Base-by-base conservation (phyloP, 768 basidiomycete species). In the Kwoniella newhampshirensis region DNA sequence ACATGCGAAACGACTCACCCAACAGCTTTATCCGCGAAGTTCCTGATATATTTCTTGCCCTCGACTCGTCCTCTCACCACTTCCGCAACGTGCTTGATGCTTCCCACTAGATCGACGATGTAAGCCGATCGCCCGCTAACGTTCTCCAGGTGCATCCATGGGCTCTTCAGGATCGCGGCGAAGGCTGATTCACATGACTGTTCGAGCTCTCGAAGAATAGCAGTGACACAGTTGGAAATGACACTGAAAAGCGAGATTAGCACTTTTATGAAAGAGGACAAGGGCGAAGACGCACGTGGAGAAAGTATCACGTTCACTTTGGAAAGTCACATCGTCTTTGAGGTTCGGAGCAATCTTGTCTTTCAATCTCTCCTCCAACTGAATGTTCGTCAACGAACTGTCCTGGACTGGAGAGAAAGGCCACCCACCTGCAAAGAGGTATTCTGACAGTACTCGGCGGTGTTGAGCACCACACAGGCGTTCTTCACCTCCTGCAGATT, bases 391-490 rank as follows among this genome's bases (percentile, higher is more conserved):
- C 12, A 56, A 52, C 18, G n/a, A n/a, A n/a, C n/a, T n/a, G n/a
- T n/a, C n/a, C n/a, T n/a, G n/a, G n/a, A n/a, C 32, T 17, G 4
- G 39, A 26, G 11, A 12, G n/a, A 26, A 12, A 30, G 23, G 11
- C 6, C 6, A 65, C 79, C 9, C 66, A 87, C 92, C 83, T 96
- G 91, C 18, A 85, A 70, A 1, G 93, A 89, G 2, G 94, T 99
- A 0, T 84, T 85, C 62, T 92, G 88, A 70, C 96, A 99, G 73
- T 98, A 99, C 71, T 98, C 93, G 0, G 93, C 94, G 0, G 96
- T 99, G 69, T 99, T 98, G 70, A 99, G 86, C 23, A 94, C 78
- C n/a, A 91, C 79, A 71, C 90, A 92, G 0, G 89, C 85, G 60
- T 88, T 89, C 67, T 84, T 85, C 28, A 98, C 75, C 57, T 92